These are phyloP conservation scores for Pleurotus platypus DNA, from an alignment of 768 basidiomycete genomes.

Conservation along the genomic window DNA sequence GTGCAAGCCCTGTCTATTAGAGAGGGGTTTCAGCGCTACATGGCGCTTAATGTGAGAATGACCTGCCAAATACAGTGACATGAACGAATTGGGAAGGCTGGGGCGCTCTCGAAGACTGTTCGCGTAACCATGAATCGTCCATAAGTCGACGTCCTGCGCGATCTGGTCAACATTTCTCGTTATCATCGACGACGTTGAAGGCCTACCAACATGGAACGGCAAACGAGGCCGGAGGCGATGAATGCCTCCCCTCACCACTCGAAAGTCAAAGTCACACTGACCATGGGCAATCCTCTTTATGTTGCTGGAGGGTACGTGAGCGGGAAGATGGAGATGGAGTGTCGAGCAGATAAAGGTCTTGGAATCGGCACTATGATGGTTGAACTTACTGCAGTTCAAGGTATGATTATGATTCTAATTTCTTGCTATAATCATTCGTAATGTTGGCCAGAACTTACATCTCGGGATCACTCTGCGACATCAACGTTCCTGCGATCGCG, in stretches of 20 bases:
- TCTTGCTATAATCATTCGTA: conserved; percentile 1
- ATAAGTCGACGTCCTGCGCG: too few species aligned
- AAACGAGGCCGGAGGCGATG: conserved; percentile 57
- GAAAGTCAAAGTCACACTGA: conserved; percentile 69
- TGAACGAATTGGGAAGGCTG: too few species aligned
- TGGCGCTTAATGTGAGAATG: too few species aligned
- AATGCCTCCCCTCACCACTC: conserved; percentile 77
- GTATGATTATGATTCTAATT: conserved; percentile 27
- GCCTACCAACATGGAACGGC: conserved; percentile 10
- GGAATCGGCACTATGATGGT: conserved; percentile 76
- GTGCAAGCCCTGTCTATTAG: too few species aligned
- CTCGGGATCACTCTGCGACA: conserved; percentile 77
- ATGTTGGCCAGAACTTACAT: conserved; percentile 56
- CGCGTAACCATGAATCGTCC: too few species aligned
- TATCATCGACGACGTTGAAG: too few species aligned
- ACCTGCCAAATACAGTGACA: too few species aligned
- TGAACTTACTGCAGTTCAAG: conserved; percentile 73
- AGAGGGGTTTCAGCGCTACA: too few species aligned
- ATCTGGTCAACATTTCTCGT: too few species aligned
- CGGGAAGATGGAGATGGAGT: conserved; percentile 81
- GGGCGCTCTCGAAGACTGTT: too few species aligned
- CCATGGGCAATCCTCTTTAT: conserved; percentile 54
- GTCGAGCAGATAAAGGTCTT: conserved; percentile 67
- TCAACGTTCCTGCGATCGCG: conserved; percentile 71
- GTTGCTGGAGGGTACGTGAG: conserved; percentile 64